These are phyloP conservation scores for Globisporangium lucens DNA, from an alignment of 352 stramenopile genomes.

Conservation along the genomic window DNA sequence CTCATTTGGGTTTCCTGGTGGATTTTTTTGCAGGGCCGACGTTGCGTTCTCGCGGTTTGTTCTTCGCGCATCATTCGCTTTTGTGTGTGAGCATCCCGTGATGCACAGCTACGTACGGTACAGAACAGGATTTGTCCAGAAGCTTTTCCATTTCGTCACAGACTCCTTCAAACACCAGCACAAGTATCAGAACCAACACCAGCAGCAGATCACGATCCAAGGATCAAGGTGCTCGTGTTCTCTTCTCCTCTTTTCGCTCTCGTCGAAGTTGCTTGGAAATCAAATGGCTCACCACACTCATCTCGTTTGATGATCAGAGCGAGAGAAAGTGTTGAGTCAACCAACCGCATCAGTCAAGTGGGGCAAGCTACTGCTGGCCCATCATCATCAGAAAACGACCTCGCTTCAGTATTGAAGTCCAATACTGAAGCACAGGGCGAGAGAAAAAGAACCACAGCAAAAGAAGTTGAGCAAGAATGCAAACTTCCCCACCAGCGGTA, in stretches of 20 bases:
- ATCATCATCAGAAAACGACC: not conserved
- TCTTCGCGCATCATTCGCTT: not conserved
- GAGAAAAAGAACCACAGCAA: not conserved
- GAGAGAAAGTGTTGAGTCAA: constrained; percentile 3
- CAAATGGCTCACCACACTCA: not conserved
- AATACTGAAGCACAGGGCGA: constrained; percentile 1
- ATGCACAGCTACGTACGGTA: not conserved
- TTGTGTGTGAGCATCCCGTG: not conserved
- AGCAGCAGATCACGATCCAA: not conserved
- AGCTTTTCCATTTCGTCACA: not conserved
- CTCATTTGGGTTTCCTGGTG: not conserved
- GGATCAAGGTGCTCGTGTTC: not conserved
- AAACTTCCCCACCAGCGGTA: not conserved
- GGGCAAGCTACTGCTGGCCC: not conserved
- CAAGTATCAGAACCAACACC: not conserved
- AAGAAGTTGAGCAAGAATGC: not conserved
- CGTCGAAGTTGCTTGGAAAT: not conserved
- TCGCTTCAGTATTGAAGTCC: constrained; percentile 6
- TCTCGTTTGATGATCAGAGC: not conserved
- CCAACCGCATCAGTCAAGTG: not conserved
- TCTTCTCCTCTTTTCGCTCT: not conserved
- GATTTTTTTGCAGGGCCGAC: not conserved
- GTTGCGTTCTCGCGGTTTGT: not conserved
- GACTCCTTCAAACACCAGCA: too few relatives aligned
- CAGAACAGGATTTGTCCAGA: not conserved